phyloP scores from a whole-genome alignment of 371 early-diverging fungal genomes.

The Choanephora cucurbitarum region DNA sequence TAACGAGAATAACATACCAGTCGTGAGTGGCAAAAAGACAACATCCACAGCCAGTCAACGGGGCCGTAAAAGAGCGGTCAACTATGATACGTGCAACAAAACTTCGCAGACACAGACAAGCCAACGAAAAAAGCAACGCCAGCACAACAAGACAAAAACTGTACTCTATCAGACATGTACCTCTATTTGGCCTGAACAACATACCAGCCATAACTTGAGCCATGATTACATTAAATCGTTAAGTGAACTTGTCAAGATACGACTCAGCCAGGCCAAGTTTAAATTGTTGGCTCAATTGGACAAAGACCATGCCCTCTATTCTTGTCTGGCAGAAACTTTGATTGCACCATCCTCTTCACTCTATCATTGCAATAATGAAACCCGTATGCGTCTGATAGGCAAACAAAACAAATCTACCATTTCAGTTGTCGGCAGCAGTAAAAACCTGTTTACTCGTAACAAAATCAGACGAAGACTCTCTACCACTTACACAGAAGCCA shows the following conservation, averaged over 20 bases:
- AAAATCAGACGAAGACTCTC: not conserved
- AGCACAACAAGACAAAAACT: not conserved
- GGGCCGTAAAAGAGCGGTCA: conserved; percentile 8
- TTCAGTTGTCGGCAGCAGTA: conserved; percentile 22
- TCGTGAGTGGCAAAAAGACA: not conserved
- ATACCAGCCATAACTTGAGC: conserved; percentile 20
- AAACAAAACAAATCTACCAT: conserved; percentile 14
- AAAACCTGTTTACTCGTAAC: conserved; percentile 14
- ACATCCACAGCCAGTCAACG: not conserved
- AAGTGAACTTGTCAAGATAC: conserved; percentile 26
- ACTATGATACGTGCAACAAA: not conserved
- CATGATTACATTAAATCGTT: conserved; percentile 26
- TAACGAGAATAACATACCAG: too few species aligned
- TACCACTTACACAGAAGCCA: too few species aligned
- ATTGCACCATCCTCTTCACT: not conserved
- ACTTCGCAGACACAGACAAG: not conserved
- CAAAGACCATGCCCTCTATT: conserved; percentile 18
- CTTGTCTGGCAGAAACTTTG: conserved; percentile 18
- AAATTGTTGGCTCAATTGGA: conserved; percentile 29
- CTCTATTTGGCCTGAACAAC: conserved; percentile 21
- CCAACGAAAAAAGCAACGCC: conserved; percentile 8
- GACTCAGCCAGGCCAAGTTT: conserved; percentile 32
- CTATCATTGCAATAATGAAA: not conserved
- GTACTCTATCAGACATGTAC: conserved; percentile 21
- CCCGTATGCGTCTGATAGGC: not conserved